Base-by-base conservation (phyloP, 2,329 filamentous ascomycete species). In the Malbranchea cinnamomea region DNA sequence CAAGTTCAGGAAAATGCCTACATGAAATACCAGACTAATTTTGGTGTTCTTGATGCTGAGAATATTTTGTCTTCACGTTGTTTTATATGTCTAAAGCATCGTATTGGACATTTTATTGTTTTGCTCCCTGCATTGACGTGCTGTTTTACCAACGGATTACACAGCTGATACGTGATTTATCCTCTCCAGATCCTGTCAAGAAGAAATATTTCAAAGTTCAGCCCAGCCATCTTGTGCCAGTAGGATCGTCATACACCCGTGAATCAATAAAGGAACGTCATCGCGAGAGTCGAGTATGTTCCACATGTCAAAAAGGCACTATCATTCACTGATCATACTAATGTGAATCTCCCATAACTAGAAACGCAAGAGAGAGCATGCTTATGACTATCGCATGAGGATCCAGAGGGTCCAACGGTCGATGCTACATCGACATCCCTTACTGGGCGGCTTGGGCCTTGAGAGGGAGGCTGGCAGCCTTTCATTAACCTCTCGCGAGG, bases 141-240 rank as follows among this genome's bases (percentile, higher is more conserved):
- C 12, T 23, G 10, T 13, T 13, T 26, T 10, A 17, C 19, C 9
- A 12, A 14, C n/a, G n/a, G n/a, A n/a, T n/a, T n/a, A n/a, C n/a
- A n/a, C n/a, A n/a, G n/a, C n/a, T n/a, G n/a, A n/a, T n/a, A n/a
- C n/a, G n/a, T n/a, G n/a, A n/a, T n/a, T n/a, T n/a, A n/a, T n/a
- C n/a, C n/a, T n/a, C n/a, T n/a, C 9, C 37, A 59, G 55, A 59
- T 34, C 40, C 50, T 8, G 62, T 63, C 24, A 78, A 71, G 48
- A 65, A 64, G 21, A 75, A 70, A 39, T 81, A 79, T 44, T 81
- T 79, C 52, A 74, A 71, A 42, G 67, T 80, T 28, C 68, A 77
- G 45, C 42, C 54, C 14, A 59, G 54, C 31, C 55, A 62, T 37
- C 61, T 60, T 10, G 68, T 69, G 1, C 62, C 70, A 0, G 38